phyloP scores from a whole-genome alignment of 1,284 basidiomycete species.

The Leccinum fallax region DNA sequence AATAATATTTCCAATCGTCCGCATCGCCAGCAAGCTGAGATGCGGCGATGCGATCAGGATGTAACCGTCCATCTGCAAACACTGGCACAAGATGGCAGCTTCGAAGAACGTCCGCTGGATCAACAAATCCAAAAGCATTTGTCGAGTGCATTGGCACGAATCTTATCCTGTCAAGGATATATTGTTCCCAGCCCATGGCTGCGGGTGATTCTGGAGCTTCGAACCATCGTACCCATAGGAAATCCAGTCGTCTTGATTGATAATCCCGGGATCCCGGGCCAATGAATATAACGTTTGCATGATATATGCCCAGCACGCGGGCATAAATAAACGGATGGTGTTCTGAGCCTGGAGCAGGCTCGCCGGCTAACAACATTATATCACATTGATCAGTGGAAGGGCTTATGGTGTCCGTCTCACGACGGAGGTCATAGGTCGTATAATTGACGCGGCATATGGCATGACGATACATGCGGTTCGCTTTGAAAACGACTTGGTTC shows the following conservation, averaged over 20 bases:
- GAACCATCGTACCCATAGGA: background rate
- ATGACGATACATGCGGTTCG: no score
- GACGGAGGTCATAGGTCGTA: no score
- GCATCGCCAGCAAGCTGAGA: background rate
- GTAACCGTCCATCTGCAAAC: background rate
- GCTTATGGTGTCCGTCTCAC: background rate
- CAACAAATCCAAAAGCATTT: background rate
- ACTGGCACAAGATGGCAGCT: background rate
- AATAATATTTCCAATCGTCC: background rate
- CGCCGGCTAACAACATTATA: background rate
- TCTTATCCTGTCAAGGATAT: background rate
- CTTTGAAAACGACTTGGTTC: no score
- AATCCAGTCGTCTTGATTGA: background rate
- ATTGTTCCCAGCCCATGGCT: background rate
- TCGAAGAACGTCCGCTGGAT: background rate
- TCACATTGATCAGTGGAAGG: background rate
- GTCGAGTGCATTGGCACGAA: background rate
- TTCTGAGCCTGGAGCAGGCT: background rate
- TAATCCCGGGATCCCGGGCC: background rate
- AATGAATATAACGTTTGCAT: background rate
- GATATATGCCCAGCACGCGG: background rate
- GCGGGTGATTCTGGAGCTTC: background rate
- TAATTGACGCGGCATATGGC: no score
- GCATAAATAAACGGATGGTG: background rate
- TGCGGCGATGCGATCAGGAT: background rate